A percentile compares a stretch with the other conserved stretches of the same genome.
Evolutionary conservation across 306 rosid genomes (phyloP).

Genomic region (Herpetospermum pedunculosum): DNA sequence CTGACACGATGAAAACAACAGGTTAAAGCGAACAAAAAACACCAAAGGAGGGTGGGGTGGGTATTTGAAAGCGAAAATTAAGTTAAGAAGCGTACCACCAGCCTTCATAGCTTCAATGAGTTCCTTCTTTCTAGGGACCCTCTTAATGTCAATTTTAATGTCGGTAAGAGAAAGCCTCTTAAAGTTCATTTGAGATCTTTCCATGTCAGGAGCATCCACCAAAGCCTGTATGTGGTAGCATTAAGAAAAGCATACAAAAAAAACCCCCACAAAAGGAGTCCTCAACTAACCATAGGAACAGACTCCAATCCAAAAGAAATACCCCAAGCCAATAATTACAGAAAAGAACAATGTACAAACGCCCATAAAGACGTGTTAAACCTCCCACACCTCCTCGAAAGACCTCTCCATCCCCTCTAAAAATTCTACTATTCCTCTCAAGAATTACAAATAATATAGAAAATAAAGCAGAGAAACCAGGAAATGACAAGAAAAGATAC

Average conservation of each 20-base stretch:
- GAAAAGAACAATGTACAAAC: too few species aligned
- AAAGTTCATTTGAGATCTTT: slow-evolving; percentile 38
- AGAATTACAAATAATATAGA: too few species aligned
- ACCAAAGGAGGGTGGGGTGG: background rate
- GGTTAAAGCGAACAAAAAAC: background rate
- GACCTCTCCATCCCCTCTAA: too few species aligned
- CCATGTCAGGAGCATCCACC: slow-evolving; percentile 43
- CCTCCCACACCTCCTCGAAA: too few species aligned
- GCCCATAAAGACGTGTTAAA: too few species aligned
- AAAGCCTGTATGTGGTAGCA: slow-evolving; percentile 20
- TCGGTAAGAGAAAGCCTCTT: slow-evolving; percentile 44
- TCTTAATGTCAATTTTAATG: slow-evolving; percentile 32
- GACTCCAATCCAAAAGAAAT: too few species aligned
- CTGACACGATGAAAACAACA: slow-evolving; percentile 12
- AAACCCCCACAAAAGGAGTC: too few species aligned
- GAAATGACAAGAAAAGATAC: background rate
- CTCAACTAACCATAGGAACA: too few species aligned
- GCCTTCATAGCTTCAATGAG: slow-evolving; percentile 37
- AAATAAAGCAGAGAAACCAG: background rate
- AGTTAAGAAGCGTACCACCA: slow-evolving; percentile 17
- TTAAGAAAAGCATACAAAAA: too few species aligned
- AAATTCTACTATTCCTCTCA: too few species aligned
- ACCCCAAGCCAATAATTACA: too few species aligned
- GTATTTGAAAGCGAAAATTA: background rate
- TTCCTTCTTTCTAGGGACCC: slow-evolving; percentile 37